Base-by-base conservation (phyloP, 2,329 filamentous ascomycete species). In the Fusarium beomiforme region DNA sequence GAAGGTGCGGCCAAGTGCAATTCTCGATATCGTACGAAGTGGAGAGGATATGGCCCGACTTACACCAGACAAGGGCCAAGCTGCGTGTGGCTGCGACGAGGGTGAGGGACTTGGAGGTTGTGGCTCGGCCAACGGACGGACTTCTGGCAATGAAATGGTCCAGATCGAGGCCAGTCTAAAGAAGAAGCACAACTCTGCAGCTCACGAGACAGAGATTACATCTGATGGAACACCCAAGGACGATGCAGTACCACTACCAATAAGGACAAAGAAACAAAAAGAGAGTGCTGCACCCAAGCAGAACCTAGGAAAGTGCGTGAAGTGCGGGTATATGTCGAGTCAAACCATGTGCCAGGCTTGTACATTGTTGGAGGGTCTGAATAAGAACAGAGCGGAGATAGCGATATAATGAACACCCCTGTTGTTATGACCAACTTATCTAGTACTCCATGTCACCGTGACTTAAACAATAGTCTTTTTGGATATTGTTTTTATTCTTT, bases 261-360 rank as follows among this genome's bases (percentile, higher is more conserved):
- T 82, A 13, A 79, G 78, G 39, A 75, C 57, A 16, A 75, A 76
- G 31, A 74, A 73, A 50, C 66, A 71, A 76, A 77, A 67, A 71
- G 73, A 44, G 44, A 56, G 78, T 3, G 13, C 73, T 46, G 79
- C 76, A 14, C 82, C 86, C n/a, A 87, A 89, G 76, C 93, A 95
- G 80, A 90, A 91, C 17, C 87, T 98, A 73, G 93, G 95, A 3
- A 91, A 90, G 70, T 99, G 96, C 78, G 89, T 91, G 77, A 91
- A 89, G 56, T 99, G 96, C 75, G 96, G 96, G 17, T 99, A 98
- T 79, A 92, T 99, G 81, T 97, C 96, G 4, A 98, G 95, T 75
- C 96, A 99, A 81, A 88, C 89, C 33, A 89, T 98, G 41, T 99
- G 96, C 82, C 97, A 99, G 81, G 96, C 96, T 1, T 99, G 96